Conservation (phyloP, 2,329 filamentous ascomycete genomes). For the Diaporthe sp. region DNA sequence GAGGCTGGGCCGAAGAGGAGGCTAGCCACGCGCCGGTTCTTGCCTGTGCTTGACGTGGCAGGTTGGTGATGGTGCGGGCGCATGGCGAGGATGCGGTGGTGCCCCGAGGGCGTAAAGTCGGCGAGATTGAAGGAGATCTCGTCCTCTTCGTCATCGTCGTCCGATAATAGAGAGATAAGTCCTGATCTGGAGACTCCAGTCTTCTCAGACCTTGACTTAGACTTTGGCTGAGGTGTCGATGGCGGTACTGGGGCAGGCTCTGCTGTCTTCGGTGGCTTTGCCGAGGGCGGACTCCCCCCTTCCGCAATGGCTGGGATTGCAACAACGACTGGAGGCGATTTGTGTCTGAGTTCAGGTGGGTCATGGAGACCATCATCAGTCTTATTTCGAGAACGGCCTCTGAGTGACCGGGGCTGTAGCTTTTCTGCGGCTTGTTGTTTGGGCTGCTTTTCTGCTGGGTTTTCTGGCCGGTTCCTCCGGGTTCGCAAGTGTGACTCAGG, state of each 20-base stretch:
- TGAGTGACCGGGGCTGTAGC: background rate
- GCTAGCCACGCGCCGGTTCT: constrained; percentile 39
- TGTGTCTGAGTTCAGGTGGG: background rate
- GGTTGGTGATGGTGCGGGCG: constrained; percentile 2
- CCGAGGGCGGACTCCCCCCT: background rate
- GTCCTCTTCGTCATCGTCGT: constrained; percentile 53
- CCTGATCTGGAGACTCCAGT: constrained; percentile 50
- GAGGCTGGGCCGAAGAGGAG: constrained; percentile 41
- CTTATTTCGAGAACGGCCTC: background rate
- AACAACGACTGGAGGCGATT: background rate
- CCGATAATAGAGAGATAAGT: constrained; percentile 60
- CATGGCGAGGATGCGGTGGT: constrained; percentile 30
- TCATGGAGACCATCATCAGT: background rate
- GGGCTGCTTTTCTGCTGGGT: background rate
- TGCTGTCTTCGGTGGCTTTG: background rate
- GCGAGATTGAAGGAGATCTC: constrained; percentile 54
- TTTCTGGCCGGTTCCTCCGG: background rate
- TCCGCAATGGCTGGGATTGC: background rate
- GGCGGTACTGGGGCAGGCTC: background rate
- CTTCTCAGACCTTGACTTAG: constrained; percentile 30
- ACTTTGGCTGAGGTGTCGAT: constrained; percentile 30
- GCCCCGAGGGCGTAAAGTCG: constrained; percentile 44
- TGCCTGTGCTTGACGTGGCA: background rate
- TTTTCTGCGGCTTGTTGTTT: background rate
- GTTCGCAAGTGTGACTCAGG: background rate